A percentile compares a stretch with the other conserved stretches of the same genome.
These are phyloP conservation scores for Pseudozyma pruni DNA, from an alignment of 1,284 basidiomycete genomes.

Conservation along the genomic window DNA sequence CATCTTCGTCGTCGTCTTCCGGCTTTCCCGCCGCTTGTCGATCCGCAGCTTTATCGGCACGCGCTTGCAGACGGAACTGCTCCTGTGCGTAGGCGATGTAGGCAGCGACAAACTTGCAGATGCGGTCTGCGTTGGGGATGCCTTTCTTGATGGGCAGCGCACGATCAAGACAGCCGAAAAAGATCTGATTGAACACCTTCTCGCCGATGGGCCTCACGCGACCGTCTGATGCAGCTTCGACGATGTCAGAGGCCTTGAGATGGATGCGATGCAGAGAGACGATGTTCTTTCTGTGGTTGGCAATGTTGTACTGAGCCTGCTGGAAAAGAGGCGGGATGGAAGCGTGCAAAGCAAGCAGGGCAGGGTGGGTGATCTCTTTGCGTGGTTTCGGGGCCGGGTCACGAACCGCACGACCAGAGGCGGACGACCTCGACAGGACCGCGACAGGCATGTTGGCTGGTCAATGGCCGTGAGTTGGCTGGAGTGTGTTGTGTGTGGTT, in stretches of 20 bases:
- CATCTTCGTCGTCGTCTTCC: slow-evolving; percentile 69
- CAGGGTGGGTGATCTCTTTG: slow-evolving; percentile 25
- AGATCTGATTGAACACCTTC: slow-evolving; percentile 78
- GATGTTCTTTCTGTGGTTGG: slow-evolving; percentile 91
- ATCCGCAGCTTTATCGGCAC: slow-evolving; percentile 24
- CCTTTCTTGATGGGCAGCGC: slow-evolving; percentile 87
- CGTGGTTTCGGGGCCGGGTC: slow-evolving; percentile 24
- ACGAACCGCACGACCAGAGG: slow-evolving; percentile 13
- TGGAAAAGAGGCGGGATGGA: slow-evolving; percentile 72
- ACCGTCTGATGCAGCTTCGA: slow-evolving; percentile 68
- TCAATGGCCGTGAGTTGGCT: background rate
- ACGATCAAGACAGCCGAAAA: slow-evolving; percentile 74
- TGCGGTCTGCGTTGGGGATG: slow-evolving; percentile 79
- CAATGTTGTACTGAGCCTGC: slow-evolving; percentile 82
- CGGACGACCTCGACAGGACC: slow-evolving; percentile 39
- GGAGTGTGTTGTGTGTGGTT: slow-evolving; percentile 6
- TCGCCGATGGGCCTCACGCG: slow-evolving; percentile 74
- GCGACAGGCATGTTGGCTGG: slow-evolving; percentile 39
- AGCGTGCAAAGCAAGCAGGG: slow-evolving; percentile 27
- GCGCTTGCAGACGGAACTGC: slow-evolving; percentile 48
- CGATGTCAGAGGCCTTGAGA: slow-evolving; percentile 74
- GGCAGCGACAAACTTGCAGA: slow-evolving; percentile 84
- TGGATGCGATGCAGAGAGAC: slow-evolving; percentile 88
- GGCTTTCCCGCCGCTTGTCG: slow-evolving; percentile 15
- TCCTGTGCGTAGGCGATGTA: slow-evolving; percentile 76